Evolutionary conservation across 768 basidiomycete species (phyloP), one percentile per base, ranked within the genome.

Genomic region (Calocybe indica): DNA sequence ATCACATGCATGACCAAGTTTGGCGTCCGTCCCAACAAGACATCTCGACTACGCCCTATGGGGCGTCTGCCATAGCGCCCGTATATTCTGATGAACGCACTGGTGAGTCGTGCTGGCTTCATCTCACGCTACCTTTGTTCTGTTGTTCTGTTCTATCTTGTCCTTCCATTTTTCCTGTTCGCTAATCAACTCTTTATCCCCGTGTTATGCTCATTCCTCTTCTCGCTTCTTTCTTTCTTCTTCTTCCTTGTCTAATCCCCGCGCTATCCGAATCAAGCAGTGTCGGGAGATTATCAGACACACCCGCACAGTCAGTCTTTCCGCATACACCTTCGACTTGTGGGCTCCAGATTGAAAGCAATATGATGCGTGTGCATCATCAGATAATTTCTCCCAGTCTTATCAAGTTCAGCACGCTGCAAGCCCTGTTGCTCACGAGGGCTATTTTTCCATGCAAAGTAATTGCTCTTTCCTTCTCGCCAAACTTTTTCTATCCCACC

Each of bases 21-120:
- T 22, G 22, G 22, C 22, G 22, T 22, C 22, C 22, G 22, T 22
- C 22, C 22, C 22, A 22, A 22, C 22, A 22, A 22, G 65, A 68
- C 40, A 56, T 63, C 10, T 45, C 68, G 1, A 55, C 49, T 44
- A 62, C 67, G 53, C 48, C 65, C n/a, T 80, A 78, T 54, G 68
- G 64, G 36, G 59, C 71, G n/a, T 64, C 73, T 46, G 66, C 66
- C 42, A 58, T 77, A 35, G 51, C 73, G 6, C 69, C 72, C 55
- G 70, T 76, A 60, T 80, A 76, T 61, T 73, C 80, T 47, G 79
- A 77, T 54, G 79, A 82, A 55, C 75, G 79, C 50, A 72, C 76
- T 45, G 71, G 82, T 81, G 57, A 58, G 74, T 62, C 49, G 44
- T 42, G 33, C 30, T 50, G 43, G 31, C 38, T 41, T 43, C 13